Conservation (phyloP, 2,329 filamentous ascomycete species). For the Sphaceloma murrayae region DNA sequence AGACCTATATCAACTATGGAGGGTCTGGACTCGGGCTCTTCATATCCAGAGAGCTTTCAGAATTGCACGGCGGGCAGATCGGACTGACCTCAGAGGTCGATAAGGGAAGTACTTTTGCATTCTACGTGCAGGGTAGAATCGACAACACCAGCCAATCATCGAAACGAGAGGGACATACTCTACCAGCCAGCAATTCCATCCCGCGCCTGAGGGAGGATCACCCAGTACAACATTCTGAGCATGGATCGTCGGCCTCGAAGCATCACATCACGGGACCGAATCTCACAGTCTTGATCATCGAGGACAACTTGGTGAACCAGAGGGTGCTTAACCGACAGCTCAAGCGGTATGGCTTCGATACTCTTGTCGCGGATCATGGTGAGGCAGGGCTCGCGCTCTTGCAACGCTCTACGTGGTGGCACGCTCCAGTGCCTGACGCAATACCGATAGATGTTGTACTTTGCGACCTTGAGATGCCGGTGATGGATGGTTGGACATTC, state of each 20-base stretch:
- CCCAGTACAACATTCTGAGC: too few relatives aligned
- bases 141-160: too few relatives aligned
- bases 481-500: slow-evolving; percentile 72
- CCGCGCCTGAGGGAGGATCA: neutral
- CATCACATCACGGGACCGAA: neutral
- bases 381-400: slow-evolving; percentile 23
- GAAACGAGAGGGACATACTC: neutral
- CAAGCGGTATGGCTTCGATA: slow-evolving; percentile 9
- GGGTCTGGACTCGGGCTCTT: slow-evolving; percentile 61
- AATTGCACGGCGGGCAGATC: slow-evolving; percentile 59
- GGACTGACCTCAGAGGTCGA: slow-evolving; percentile 52
- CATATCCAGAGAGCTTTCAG: slow-evolving; percentile 57
- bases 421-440: neutral
- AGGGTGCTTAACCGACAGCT: slow-evolving; percentile 13
- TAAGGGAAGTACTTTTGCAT: slow-evolving; percentile 55
- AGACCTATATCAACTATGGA: slow-evolving; percentile 60
- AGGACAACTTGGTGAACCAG: slow-evolving; percentile 21
- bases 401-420: slow-evolving; percentile 19
- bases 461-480: slow-evolving; percentile 76
- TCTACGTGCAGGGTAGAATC: slow-evolving; percentile 48
- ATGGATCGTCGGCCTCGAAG: too few relatives aligned
- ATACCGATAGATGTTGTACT: slow-evolving; percentile 44
- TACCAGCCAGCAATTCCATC: neutral
- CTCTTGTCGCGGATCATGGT: slow-evolving; percentile 16
- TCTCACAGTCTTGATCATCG: slow-evolving; percentile 18